A percentile compares a stretch with the other conserved stretches of the same genome.
phyloP scores from a whole-genome alignment of 139 green algal genomes.

The Chlamydomonas sp. region DNA sequence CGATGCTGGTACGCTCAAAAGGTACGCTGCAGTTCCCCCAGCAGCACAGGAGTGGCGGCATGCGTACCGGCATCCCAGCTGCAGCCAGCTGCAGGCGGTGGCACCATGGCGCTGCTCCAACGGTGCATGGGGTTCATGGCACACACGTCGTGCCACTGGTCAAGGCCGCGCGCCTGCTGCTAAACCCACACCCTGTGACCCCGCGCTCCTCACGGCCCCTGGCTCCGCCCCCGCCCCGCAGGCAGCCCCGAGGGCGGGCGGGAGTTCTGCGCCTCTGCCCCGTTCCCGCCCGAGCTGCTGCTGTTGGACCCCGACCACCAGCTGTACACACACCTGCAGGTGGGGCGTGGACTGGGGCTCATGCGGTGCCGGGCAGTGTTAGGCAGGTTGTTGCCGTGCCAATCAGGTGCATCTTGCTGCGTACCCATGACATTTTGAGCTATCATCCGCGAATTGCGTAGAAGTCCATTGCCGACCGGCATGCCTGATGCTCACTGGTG shows the following conservation, averaged over 20 bases:
- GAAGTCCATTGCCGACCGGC: not conserved
- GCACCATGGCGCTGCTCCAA: too few relatives aligned
- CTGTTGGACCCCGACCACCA: constrained; percentile 9
- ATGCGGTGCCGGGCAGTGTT: not conserved
- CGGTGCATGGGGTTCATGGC: too few relatives aligned
- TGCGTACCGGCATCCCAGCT: too few relatives aligned
- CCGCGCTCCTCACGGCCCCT: not conserved
- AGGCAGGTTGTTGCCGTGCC: not conserved
- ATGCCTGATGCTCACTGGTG: not conserved
- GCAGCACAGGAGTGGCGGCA: too few relatives aligned
- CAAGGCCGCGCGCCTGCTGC: not conserved
- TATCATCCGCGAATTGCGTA: not conserved
- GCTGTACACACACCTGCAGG: not conserved
- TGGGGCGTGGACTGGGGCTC: not conserved
- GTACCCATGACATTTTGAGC: not conserved
- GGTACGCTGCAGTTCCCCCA: too few relatives aligned
- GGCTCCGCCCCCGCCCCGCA: not conserved
- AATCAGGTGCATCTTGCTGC: not conserved
- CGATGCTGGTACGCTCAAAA: too few relatives aligned
- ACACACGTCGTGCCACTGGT: too few relatives aligned
- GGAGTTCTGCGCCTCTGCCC: constrained; percentile 21
- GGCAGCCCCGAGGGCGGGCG: constrained; percentile 23
- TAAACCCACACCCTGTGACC: not conserved
- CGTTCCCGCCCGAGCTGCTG: constrained; percentile 34
- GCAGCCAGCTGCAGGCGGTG: too few relatives aligned